Percentiles rank a stretch among this genome's conserved stretches.
These are phyloP conservation scores for Solanum rostratum DNA, from an alignment of 257 asterid genomes.

Conservation along the genomic window DNA sequence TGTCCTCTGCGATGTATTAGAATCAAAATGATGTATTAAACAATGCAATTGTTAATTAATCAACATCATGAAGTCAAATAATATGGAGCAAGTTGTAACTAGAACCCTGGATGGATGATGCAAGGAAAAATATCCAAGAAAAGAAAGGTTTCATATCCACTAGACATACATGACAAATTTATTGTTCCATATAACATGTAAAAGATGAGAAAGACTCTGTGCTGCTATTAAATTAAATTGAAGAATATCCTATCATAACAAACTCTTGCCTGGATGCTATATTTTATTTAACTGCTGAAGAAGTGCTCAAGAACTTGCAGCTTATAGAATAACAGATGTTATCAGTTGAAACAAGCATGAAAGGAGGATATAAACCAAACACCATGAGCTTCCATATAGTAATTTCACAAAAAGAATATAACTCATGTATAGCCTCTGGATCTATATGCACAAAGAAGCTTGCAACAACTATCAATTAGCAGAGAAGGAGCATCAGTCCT, in stretches of 20 bases:
- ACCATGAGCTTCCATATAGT: background rate
- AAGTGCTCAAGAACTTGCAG: no score
- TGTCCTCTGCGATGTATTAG: slow-evolving; percentile 30
- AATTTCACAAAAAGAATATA: background rate
- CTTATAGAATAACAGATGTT: no score
- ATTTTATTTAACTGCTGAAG: background rate
- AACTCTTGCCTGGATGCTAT: background rate
- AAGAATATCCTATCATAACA: background rate
- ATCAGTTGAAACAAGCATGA: background rate
- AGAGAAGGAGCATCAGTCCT: slow-evolving; percentile 80
- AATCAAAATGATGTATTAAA: background rate
- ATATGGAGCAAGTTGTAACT: background rate
- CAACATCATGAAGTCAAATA: background rate
- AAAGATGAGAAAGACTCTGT: background rate
- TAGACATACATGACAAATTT: background rate
- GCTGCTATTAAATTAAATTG: background rate
- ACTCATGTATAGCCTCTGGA: slow-evolving; percentile 53
- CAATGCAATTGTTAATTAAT: background rate
- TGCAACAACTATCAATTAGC: slow-evolving; percentile 83
- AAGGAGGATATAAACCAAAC: background rate
- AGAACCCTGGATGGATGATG: background rate
- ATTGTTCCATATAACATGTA: background rate
- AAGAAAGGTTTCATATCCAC: background rate
- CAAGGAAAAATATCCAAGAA: background rate
- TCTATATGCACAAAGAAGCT: slow-evolving; percentile 87